Percentiles rank a stretch among this genome's conserved stretches.
Evolutionary conservation across 805 yeast genomes (phyloP).

Genomic region (Kluyveromyces wickerhamii): DNA sequence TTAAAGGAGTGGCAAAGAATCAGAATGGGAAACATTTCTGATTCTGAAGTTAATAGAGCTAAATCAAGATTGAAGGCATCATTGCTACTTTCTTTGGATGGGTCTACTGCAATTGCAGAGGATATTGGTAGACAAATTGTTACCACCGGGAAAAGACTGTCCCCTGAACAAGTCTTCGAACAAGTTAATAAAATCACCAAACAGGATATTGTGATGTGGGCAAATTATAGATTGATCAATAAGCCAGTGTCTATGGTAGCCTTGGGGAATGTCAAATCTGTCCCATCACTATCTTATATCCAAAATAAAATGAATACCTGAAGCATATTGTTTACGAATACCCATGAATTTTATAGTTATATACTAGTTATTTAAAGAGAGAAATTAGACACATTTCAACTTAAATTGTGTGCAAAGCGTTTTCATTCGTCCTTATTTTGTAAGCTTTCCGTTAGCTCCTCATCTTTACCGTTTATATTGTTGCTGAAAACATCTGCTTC

Average conservation of each 20-base stretch:
- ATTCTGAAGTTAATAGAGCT: slow-evolving; percentile 85
- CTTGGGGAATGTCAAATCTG: slow-evolving; percentile 65
- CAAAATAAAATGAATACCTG: slow-evolving; percentile 28
- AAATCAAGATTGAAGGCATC: slow-evolving; percentile 94
- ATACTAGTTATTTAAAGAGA: too few relatives aligned
- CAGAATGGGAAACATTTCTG: slow-evolving; percentile 66
- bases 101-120: slow-evolving; percentile 93
- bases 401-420: too few relatives aligned
- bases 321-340: neutral
- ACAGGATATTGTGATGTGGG: slow-evolving; percentile 81
- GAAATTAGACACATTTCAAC: too few relatives aligned
- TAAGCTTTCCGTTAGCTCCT: slow-evolving; percentile 17
- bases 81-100: slow-evolving; percentile 79
- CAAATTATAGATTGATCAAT: slow-evolving; percentile 66
- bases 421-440: slow-evolving; percentile 8
- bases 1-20: slow-evolving; percentile 85
- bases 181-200: slow-evolving; percentile 72
- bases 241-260: slow-evolving; percentile 90
- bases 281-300: slow-evolving; percentile 62
- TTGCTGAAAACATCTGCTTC: slow-evolving; percentile 31
- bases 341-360: too few relatives aligned
- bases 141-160: slow-evolving; percentile 67
- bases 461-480: slow-evolving; percentile 22
- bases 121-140: slow-evolving; percentile 96
- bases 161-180: slow-evolving; percentile 41